Percentiles rank a stretch among this genome's conserved stretches.
Evolutionary conservation across 2,329 filamentous ascomycete genomes (phyloP).

Genomic region (Thielaviopsis euricoi): DNA sequence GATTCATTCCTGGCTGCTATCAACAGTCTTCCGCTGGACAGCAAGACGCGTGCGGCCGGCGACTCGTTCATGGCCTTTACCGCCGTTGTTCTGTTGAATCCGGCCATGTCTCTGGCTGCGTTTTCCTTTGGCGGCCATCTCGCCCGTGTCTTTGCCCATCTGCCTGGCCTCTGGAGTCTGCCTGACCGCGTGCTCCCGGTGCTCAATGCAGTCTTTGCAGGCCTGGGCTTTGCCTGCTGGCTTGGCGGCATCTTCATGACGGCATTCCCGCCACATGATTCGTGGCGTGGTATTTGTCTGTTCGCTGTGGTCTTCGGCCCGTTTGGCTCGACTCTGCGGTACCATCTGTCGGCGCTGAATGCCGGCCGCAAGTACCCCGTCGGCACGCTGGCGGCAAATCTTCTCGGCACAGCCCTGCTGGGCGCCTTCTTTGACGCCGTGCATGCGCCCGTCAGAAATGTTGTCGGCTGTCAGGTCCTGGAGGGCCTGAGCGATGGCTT

Average conservation of each 20-base stretch:
- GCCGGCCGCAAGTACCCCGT: slow-evolving; percentile 64
- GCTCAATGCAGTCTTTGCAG: slow-evolving; percentile 44
- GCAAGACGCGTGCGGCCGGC: slow-evolving; percentile 43
- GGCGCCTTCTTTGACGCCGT: slow-evolving; percentile 68
- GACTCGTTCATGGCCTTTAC: slow-evolving; percentile 71
- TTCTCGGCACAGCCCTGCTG: slow-evolving; percentile 57
- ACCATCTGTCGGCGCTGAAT: slow-evolving; percentile 53
- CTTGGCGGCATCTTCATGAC: slow-evolving; percentile 56
- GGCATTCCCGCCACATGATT: slow-evolving; percentile 47
- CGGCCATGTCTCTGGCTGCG: slow-evolving; percentile 52
- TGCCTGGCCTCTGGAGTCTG: not conserved
- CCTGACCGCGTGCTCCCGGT: slow-evolving; percentile 19
- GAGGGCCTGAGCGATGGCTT: slow-evolving; percentile 52
- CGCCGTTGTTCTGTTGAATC: slow-evolving; percentile 56
- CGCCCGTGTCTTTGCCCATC: slow-evolving; percentile 45
- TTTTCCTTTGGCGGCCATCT: slow-evolving; percentile 61
- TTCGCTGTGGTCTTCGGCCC: slow-evolving; percentile 76
- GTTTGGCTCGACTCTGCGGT: slow-evolving; percentile 58
- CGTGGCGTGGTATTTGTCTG: slow-evolving; percentile 59
- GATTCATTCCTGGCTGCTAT: slow-evolving; percentile 66
- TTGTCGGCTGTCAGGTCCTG: slow-evolving; percentile 50
- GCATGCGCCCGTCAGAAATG: slow-evolving; percentile 38
- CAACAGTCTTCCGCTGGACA: slow-evolving; percentile 43
- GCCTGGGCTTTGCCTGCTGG: slow-evolving; percentile 62
- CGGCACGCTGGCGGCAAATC: slow-evolving; percentile 72